Base-by-base conservation (phyloP, 1,284 basidiomycete species). In the Pseudozyma thailandica region DNA sequence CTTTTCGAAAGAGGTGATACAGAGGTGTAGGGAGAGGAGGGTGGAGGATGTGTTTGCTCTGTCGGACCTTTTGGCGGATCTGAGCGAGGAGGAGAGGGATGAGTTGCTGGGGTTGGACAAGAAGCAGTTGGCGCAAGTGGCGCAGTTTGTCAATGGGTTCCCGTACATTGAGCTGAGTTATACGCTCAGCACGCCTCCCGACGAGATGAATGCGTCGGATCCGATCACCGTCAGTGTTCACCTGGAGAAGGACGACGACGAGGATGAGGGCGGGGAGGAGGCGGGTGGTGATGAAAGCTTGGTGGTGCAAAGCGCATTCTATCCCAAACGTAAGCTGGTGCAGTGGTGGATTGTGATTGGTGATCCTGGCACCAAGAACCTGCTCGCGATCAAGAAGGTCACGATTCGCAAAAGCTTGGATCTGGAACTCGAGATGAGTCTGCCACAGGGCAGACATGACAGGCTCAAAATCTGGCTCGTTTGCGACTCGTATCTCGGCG, bases 301-400 rank as follows among this genome's bases (percentile, higher is more conserved):
- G 23, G 86, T 86, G 7, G 94, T 94, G 18, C 87, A 96, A 23
- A 93, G 93, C 1, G 92, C 94, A 0, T 93, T 91, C 85, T 99
- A 92, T 86, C 94, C 95, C 0, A 85, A 85, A 55, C 90, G 90
- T 83, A 98, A 98, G 87, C 88, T 94, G 84, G 89, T 92, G 55
- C 93, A 94, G 79, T 98, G 94, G 94, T 98, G 94, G 94, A 86
- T 98, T 27, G 93, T 98, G 35, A 88, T 98, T 6, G 94, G 94
- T 27, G 92, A 96, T 72, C 81, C 88, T 85, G 57, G 86, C 83
- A 79, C 90, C 85, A 73, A 88, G 87, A 62, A 90, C 74, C 85
- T 98, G 39, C 89, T 94, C 28, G 91, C 92, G 49, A 97, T 99
- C 87, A 97, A 98, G 85, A 91, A 91, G 60, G 92, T 98, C 21